phyloP scores from a whole-genome alignment of 164 flowering plant genomes.

The Vitis rotundifolia region DNA sequence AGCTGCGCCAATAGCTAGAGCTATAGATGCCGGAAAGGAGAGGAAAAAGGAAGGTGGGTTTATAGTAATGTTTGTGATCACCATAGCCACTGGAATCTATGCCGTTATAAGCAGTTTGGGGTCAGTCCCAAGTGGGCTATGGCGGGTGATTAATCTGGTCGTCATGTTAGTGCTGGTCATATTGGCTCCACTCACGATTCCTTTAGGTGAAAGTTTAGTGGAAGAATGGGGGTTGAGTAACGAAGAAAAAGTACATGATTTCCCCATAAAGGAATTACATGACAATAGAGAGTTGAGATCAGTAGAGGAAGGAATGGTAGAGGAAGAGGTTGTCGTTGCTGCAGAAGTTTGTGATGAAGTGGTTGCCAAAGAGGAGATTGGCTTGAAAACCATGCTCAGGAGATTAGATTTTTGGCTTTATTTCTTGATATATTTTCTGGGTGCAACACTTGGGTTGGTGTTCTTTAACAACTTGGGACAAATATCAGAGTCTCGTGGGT shows the following conservation, averaged over 20 bases:
- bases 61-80: slow-evolving; percentile 44
- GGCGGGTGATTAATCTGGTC: slow-evolving; percentile 19
- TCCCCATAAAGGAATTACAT: background rate
- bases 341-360: background rate
- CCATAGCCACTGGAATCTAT: slow-evolving; percentile 57
- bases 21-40: slow-evolving; percentile 1
- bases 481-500: slow-evolving; percentile 83
- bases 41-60: slow-evolving; percentile 36
- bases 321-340: slow-evolving; percentile 10
- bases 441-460: slow-evolving; percentile 84
- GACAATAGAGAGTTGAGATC: too few relatives aligned
- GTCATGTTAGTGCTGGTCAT: slow-evolving; percentile 35
- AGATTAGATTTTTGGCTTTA: slow-evolving; percentile 94
- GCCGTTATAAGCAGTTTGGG: slow-evolving; percentile 52
- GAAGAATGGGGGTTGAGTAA: slow-evolving; percentile 13
- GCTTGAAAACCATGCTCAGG: slow-evolving; percentile 52
- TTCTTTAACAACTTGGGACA: slow-evolving; percentile 89
- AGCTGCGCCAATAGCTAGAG: slow-evolving; percentile 44
- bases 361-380: slow-evolving; percentile 54
- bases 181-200: slow-evolving; percentile 41
- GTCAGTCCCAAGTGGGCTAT: background rate
- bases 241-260: slow-evolving; percentile 27
- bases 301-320: background rate
- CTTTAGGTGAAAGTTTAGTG: slow-evolving; percentile 25
- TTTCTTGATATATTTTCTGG: slow-evolving; percentile 66